Percentiles rank a stretch among this genome's conserved stretches.
phyloP scores from a whole-genome alignment of 75 land plant genomes.

The Picea sitchensis region DNA sequence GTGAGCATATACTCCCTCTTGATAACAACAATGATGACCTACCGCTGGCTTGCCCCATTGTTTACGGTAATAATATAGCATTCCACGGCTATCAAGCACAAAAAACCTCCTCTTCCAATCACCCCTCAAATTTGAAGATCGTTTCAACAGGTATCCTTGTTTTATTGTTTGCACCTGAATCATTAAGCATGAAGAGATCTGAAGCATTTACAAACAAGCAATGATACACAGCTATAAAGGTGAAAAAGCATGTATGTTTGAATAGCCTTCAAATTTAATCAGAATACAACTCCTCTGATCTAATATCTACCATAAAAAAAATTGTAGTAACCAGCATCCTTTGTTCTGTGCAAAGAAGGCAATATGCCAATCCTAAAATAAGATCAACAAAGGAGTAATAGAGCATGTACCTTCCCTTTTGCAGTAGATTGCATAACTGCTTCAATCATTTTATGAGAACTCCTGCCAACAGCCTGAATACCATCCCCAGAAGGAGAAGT shows the following conservation, averaged over 20 bases:
- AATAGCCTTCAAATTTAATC: not conserved
- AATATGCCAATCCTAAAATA: not conserved
- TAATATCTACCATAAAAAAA: not conserved
- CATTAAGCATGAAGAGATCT: not conserved
- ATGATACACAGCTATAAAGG: not conserved
- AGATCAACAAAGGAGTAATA: not conserved
- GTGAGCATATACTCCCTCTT: not conserved
- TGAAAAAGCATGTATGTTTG: not conserved
- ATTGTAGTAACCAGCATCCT: not conserved
- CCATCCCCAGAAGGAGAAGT: slow-evolving; percentile 61
- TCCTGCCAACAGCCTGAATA: slow-evolving; percentile 52
- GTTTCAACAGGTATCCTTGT: slow-evolving; percentile 93
- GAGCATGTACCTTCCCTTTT: slow-evolving; percentile 66
- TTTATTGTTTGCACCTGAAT: slow-evolving; percentile 87
- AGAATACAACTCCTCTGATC: not conserved
- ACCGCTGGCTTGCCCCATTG: slow-evolving; percentile 70
- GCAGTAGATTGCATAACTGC: slow-evolving; percentile 75
- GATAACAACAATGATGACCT: slow-evolving; percentile 13
- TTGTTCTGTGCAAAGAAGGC: not conserved
- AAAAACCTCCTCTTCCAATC: slow-evolving; percentile 97
- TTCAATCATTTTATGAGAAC: slow-evolving; percentile 74
- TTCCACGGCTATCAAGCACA: slow-evolving; percentile 94
- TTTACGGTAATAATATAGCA: slow-evolving; percentile 81
- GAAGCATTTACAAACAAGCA: not conserved
- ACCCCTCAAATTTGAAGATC: slow-evolving; percentile 84